Evolutionary conservation across 192 early-diverging fungal genomes (phyloP).

Genomic region (Backusella psychrophila): DNA sequence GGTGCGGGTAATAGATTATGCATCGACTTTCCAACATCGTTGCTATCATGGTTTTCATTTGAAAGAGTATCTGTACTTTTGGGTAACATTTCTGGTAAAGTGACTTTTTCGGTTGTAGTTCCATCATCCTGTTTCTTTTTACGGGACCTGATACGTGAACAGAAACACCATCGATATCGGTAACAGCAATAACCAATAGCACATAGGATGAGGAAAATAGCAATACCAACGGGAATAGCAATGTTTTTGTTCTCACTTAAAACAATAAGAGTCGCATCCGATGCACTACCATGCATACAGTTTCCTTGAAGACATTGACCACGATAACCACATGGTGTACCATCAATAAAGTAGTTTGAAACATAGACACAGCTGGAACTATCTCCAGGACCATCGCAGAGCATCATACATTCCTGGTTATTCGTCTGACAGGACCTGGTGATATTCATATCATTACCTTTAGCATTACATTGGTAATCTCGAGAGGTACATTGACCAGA

Average conservation of each 20-base stretch:
- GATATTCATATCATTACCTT: conserved; percentile 50
- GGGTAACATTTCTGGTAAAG: neutral
- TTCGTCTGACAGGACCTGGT: conserved; percentile 52
- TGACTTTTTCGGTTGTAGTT: neutral
- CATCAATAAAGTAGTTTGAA: conserved; percentile 66
- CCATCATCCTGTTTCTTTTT: neutral
- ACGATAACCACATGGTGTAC: conserved; percentile 63
- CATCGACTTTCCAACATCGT: neutral
- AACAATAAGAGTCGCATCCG: conserved; percentile 10
- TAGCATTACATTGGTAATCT: conserved; percentile 64
- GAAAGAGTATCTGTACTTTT: neutral
- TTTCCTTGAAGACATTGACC: conserved; percentile 59
- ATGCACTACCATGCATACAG: conserved; percentile 13
- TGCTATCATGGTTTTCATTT: neutral
- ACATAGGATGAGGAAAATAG: conserved; percentile 33
- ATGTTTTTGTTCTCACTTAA: conserved; percentile 34
- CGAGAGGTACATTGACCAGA: conserved; percentile 72
- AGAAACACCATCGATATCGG: neutral
- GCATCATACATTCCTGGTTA: conserved; percentile 59
- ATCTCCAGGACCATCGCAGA: conserved; percentile 56
- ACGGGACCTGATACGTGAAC: neutral
- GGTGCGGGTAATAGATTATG: neutral
- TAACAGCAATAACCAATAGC: neutral
- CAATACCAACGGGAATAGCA: conserved; percentile 33
- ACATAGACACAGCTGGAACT: conserved; percentile 48